Conservation (phyloP, 805 yeast genomes). For the Saturnispora gosingensis region DNA sequence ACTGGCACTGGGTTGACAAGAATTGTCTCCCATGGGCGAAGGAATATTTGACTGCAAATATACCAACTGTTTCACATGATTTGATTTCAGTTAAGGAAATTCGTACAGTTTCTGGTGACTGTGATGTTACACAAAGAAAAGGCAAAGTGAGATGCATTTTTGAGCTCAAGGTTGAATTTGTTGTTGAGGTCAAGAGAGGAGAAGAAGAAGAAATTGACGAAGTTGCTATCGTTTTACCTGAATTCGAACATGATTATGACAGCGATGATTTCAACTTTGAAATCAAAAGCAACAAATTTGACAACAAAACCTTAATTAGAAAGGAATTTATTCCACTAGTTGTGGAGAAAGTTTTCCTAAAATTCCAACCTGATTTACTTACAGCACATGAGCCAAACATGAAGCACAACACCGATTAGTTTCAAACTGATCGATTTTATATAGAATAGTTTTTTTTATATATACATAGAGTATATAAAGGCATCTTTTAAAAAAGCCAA, state of each 20-base stretch:
- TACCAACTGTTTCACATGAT: slow-evolving; percentile 38
- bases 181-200: slow-evolving; percentile 31
- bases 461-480: not conserved
- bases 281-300: slow-evolving; percentile 33
- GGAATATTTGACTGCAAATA: slow-evolving; percentile 54
- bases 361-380: slow-evolving; percentile 57
- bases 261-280: slow-evolving; percentile 54
- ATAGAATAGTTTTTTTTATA: not conserved
- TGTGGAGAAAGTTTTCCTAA: slow-evolving; percentile 33
- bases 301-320: slow-evolving; percentile 31
- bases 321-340: slow-evolving; percentile 44
- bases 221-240: slow-evolving; percentile 47
- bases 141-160: slow-evolving; percentile 71
- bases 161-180: slow-evolving; percentile 49
- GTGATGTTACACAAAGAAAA: slow-evolving; percentile 77
- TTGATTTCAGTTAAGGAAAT: slow-evolving; percentile 32
- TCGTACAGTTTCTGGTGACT: slow-evolving; percentile 52
- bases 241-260: slow-evolving; percentile 69
- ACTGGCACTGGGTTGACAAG: slow-evolving; percentile 99
- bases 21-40: slow-evolving; percentile 91
- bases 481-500: not conserved
- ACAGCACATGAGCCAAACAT: slow-evolving; percentile 53
- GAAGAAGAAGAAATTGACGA: slow-evolving; percentile 25
- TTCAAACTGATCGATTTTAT: not conserved
- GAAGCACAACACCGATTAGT: slow-evolving; percentile 39